Base-by-base conservation (phyloP, 805 yeast species). In the Cyberlindnera samutprakarnensis region DNA sequence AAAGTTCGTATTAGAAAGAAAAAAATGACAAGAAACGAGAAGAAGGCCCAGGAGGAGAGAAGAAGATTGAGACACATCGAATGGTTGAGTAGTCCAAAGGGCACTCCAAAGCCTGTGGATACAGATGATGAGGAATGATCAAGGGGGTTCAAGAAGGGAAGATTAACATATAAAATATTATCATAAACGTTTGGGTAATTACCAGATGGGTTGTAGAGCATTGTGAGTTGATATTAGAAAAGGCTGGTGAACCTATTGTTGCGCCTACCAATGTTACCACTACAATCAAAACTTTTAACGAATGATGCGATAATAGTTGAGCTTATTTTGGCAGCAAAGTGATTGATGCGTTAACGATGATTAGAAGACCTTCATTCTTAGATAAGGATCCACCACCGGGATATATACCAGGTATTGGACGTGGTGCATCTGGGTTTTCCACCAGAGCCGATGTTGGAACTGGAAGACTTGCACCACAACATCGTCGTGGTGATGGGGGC, bases 1-100 rank as follows among this genome's bases (percentile, higher is more conserved):
- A 90, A 90, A 72, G 86, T 92, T 36, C 83, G 84, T 61, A 69
- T 70, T 54, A 80, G 85, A 72, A 88, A 87, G 84, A 92, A 84
- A 90, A 88, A 87, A 76, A 66, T 92, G 76, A 92, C 97, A 18
- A 79, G 98, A 74, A 90, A 90, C 56, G 96, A 90, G 52, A 78
- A 85, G 78, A 90, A 90, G 66, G 64, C 68, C 28, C 87, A 88
- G 62, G 94, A 80, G 23, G 94, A 83, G 59, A 79, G 97, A 67
- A 82, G 97, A 66, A 79, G 98, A 62, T 64, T 86, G 59, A 78
- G 97, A 62, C 83, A 90, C 59, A 68, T 90, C 33, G 95, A 84
- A 49, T 90, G 98, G 98, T 71, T 90, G 55, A 79, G 78, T 47
- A 75, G 94, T 49, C 96, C 98, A 44, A 92, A 92, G 76, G 98